phyloP scores from a whole-genome alignment of 148 eudicot genomes.

The Nepenthes mirabilis region DNA sequence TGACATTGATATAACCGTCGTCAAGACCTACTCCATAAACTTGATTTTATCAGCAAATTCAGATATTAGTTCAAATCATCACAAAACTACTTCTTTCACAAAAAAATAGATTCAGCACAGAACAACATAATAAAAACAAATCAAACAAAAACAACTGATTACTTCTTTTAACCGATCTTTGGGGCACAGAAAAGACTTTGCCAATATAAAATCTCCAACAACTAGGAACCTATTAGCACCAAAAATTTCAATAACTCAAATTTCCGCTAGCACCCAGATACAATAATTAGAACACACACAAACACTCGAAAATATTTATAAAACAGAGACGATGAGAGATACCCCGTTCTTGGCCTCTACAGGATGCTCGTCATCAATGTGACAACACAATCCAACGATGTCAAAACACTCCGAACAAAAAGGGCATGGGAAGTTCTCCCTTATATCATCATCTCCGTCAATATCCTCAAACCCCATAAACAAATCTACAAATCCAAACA shows the following conservation, averaged over 20 bases:
- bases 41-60: too few relatives aligned
- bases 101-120: too few relatives aligned
- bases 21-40: too few relatives aligned
- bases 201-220: too few relatives aligned
- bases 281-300: too few relatives aligned
- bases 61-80: too few relatives aligned
- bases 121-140: not conserved
- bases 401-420: constrained; percentile 78
- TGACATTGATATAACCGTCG: too few relatives aligned
- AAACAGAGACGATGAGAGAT: constrained; percentile 3
- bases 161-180: not conserved
- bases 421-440: constrained; percentile 87
- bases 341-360: constrained; percentile 88
- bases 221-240: too few relatives aligned
- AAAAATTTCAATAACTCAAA: too few relatives aligned
- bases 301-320: not conserved
- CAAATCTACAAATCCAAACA: constrained; percentile 37
- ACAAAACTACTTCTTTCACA: not conserved
- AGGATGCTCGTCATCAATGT: constrained; percentile 89
- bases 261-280: too few relatives aligned
- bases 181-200: not conserved
- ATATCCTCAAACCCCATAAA: constrained; percentile 81
- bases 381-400: constrained; percentile 86
- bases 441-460: constrained; percentile 78
- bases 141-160: not conserved